A percentile compares a stretch with the other conserved stretches of the same genome.
Evolutionary conservation across 2,329 filamentous ascomycete species (phyloP).

Genomic region (Cordyceps cateniannulata): DNA sequence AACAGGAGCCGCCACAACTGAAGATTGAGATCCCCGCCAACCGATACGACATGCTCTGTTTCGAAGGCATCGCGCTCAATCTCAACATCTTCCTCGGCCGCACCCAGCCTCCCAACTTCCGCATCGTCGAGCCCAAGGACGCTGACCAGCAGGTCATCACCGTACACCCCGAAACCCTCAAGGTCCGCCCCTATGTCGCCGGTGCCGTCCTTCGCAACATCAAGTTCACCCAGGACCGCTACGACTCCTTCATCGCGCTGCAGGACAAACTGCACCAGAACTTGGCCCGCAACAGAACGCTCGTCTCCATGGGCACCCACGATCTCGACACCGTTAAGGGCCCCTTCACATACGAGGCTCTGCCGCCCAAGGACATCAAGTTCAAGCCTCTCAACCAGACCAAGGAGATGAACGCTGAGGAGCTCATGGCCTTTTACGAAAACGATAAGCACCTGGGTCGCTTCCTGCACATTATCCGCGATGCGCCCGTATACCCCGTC

Average conservation of each 20-base stretch:
- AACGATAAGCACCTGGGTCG: slow-evolving; percentile 86
- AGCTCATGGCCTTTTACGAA: slow-evolving; percentile 94
- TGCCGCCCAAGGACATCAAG: slow-evolving; percentile 83
- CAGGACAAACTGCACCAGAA: slow-evolving; percentile 99
- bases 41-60: slow-evolving; percentile 90
- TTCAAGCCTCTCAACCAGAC: slow-evolving; percentile 89
- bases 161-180: slow-evolving; percentile 66
- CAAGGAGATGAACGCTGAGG: slow-evolving; percentile 76
- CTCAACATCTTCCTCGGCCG: slow-evolving; percentile 89
- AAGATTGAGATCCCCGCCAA: slow-evolving; percentile 99
- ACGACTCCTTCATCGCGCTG: slow-evolving; percentile 94
- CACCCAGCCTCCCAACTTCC: slow-evolving; percentile 70
- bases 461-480: slow-evolving; percentile 89
- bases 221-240: slow-evolving; percentile 83
- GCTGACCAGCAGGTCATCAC: slow-evolving; percentile 75
- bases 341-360: slow-evolving; percentile 93
- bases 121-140: slow-evolving; percentile 62
- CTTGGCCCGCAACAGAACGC: slow-evolving; percentile 80
- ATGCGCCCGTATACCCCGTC: slow-evolving; percentile 89
- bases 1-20: slow-evolving; percentile 82
- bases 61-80: slow-evolving; percentile 93
- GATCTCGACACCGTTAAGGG: slow-evolving; percentile 90
- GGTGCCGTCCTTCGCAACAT: slow-evolving; percentile 85
- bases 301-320: slow-evolving; percentile 97
- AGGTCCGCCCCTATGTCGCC: slow-evolving; percentile 81